phyloP scores from a whole-genome alignment of 495 filamentous ascomycete genomes.

The Tetracladium setigerum region DNA sequence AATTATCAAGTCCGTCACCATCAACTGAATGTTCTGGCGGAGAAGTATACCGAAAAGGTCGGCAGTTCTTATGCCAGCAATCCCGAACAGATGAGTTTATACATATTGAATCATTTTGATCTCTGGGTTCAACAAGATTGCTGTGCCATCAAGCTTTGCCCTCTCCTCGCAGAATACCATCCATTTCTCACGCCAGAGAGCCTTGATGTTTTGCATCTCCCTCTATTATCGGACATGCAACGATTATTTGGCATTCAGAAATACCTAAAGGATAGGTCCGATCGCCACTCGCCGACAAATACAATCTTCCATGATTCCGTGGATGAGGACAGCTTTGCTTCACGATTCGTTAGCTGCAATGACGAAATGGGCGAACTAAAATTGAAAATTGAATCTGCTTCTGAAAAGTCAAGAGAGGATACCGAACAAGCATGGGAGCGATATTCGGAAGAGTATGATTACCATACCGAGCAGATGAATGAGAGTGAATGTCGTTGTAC shows the following conservation, averaged over 20 bases:
- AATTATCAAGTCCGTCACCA: conserved; percentile 5
- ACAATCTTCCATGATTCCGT: conserved; percentile 31
- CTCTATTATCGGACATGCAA: conserved; percentile 24
- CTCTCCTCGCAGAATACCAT: conserved; percentile 6
- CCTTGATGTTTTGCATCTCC: conserved; percentile 34
- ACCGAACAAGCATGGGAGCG: conserved; percentile 32
- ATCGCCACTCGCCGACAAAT: conserved; percentile 7
- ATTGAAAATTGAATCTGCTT: conserved; percentile 24
- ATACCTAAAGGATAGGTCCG: conserved; percentile 28
- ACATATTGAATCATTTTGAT: conserved; percentile 14
- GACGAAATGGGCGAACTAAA: conserved; percentile 20
- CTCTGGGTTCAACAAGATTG: conserved; percentile 12
- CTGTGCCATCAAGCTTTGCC: conserved; percentile 5
- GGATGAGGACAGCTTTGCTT: conserved; percentile 32
- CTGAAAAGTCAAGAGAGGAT: conserved; percentile 11
- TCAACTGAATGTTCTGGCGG: conserved; percentile 25
- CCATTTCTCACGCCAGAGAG: conserved; percentile 19
- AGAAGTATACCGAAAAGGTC: too few species aligned
- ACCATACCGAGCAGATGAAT: conserved; percentile 22
- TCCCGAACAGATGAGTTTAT: conserved; percentile 26
- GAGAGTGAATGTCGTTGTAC: conserved; percentile 23
- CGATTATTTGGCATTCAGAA: conserved; percentile 32
- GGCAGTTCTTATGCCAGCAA: conserved; percentile 35
- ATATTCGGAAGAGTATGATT: conserved; percentile 23
- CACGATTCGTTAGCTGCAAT: conserved; percentile 26